Evolutionary conservation across 495 filamentous ascomycete species (phyloP).

Genomic region (Penicillium desertorum): DNA sequence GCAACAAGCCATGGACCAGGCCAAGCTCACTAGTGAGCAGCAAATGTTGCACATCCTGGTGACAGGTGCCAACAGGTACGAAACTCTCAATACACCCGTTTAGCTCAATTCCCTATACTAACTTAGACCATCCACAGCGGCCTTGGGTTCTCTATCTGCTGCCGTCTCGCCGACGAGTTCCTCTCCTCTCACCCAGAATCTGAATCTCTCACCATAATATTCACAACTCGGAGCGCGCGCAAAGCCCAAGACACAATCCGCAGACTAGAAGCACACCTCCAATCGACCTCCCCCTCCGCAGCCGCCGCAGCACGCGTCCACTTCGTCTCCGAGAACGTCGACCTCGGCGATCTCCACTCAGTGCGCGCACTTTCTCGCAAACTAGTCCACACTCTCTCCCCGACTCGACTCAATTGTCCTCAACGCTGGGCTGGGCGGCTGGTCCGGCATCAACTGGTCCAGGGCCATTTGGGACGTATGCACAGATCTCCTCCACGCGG

Average conservation of each 20-base stretch:
- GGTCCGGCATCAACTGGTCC: constrained; percentile 75
- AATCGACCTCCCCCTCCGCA: constrained; percentile 21
- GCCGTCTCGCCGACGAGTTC: constrained; percentile 90
- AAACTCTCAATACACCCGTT: not conserved
- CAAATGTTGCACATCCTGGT: constrained; percentile 41
- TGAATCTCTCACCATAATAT: constrained; percentile 55
- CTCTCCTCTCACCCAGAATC: constrained; percentile 60
- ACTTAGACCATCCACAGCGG: constrained; percentile 56
- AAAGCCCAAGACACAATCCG: constrained; percentile 46
- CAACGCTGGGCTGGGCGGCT: constrained; percentile 89
- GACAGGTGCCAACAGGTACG: constrained; percentile 54
- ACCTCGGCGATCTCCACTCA: constrained; percentile 56
- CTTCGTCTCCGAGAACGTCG: constrained; percentile 52
- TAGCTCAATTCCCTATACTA: not conserved
- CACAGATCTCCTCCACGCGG: constrained; percentile 62
- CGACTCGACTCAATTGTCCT: constrained; percentile 78
- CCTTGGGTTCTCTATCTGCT: constrained; percentile 82
- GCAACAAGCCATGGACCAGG: constrained; percentile 20
- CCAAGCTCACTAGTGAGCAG: constrained; percentile 8
- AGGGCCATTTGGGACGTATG: constrained; percentile 57
- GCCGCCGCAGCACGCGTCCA: constrained; percentile 38
- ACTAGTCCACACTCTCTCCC: constrained; percentile 51
- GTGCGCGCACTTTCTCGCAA: constrained; percentile 52
- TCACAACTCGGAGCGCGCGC: constrained; percentile 51
- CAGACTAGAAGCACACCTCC: constrained; percentile 42